Conservation (phyloP, 805 yeast species). For the Monosporozyma yasuniensis region DNA sequence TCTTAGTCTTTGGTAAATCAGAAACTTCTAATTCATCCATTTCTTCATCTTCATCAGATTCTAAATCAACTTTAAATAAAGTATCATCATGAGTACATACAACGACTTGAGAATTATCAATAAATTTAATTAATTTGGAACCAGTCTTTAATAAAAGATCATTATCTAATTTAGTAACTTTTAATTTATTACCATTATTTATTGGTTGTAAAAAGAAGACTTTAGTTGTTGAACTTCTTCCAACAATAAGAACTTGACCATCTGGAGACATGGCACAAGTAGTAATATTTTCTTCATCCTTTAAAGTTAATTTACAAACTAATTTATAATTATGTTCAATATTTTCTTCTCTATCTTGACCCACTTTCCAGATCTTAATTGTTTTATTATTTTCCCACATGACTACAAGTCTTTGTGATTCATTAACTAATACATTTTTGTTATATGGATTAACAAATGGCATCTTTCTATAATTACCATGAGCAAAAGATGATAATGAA, state of each 20-base stretch:
- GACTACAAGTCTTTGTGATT: constrained; percentile 43
- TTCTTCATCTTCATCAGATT: constrained; percentile 35
- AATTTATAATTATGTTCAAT: constrained; percentile 34
- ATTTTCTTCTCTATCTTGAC: constrained; percentile 20
- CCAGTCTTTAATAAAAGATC: constrained; percentile 38
- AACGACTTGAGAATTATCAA: constrained; percentile 38
- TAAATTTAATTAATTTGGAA: constrained; percentile 45
- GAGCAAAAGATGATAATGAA: constrained; percentile 56
- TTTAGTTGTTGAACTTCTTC: constrained; percentile 59
- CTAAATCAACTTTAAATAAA: constrained; percentile 37
- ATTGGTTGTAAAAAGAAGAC: constrained; percentile 50
- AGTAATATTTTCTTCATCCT: constrained; percentile 75
- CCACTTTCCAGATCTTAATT: constrained; percentile 71
- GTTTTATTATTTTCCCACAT: constrained; percentile 72
- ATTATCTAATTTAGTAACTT: constrained; percentile 45
- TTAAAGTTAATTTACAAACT: constrained; percentile 53
- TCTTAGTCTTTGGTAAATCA: constrained; percentile 29
- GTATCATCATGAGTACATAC: constrained; percentile 57
- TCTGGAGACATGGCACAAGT: constrained; percentile 56
- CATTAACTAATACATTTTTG: constrained; percentile 43
- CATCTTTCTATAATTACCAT: constrained; percentile 63
- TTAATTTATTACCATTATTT: constrained; percentile 28
- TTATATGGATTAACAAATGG: constrained; percentile 49
- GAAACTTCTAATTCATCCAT: constrained; percentile 19
- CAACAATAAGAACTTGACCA: constrained; percentile 60